Conservation (phyloP, 2,329 filamentous ascomycete species). For the Cytospora piceae region DNA sequence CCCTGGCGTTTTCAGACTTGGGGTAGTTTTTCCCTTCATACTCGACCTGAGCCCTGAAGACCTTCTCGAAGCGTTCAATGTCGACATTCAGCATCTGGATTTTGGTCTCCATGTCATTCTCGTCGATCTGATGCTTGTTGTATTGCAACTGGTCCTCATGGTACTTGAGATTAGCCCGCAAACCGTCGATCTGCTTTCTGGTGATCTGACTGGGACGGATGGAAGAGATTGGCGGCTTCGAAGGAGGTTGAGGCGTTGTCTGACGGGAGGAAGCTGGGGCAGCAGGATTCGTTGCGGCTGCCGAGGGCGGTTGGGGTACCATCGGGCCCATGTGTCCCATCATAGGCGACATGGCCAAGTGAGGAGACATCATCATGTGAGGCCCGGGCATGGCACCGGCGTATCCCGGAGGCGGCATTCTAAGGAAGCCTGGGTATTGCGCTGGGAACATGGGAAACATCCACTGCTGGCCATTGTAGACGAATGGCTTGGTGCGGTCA, state of each 20-base stretch:
- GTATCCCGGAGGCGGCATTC: constrained; percentile 28
- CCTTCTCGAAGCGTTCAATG: constrained; percentile 50
- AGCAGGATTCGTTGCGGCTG: constrained; percentile 13
- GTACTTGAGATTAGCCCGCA: constrained; percentile 58
- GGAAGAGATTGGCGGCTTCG: constrained; percentile 56
- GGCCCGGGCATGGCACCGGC: constrained; percentile 29
- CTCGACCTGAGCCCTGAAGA: constrained; percentile 48
- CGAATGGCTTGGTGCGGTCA: constrained; percentile 50
- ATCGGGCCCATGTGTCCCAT: constrained; percentile 23
- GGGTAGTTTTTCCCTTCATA: constrained; percentile 51
- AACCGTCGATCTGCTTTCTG: constrained; percentile 57
- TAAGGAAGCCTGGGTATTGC: constrained; percentile 32
- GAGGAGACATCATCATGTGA: constrained; percentile 35
- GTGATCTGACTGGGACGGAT: constrained; percentile 65
- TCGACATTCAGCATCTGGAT: constrained; percentile 46
- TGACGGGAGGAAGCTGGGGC: constrained; percentile 31
- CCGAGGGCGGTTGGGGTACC: constrained; percentile 12
- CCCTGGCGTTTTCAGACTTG: constrained; percentile 38
- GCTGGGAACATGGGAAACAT: constrained; percentile 41
- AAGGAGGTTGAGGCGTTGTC: constrained; percentile 34
- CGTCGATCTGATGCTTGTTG: constrained; percentile 66
- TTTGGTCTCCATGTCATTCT: constrained; percentile 52
- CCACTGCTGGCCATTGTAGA: constrained; percentile 51
- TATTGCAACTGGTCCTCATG: constrained; percentile 62
- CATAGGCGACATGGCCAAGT: constrained; percentile 33